phyloP scores from a whole-genome alignment of 805 yeast species.

The Citeromyces nyonsensis region DNA sequence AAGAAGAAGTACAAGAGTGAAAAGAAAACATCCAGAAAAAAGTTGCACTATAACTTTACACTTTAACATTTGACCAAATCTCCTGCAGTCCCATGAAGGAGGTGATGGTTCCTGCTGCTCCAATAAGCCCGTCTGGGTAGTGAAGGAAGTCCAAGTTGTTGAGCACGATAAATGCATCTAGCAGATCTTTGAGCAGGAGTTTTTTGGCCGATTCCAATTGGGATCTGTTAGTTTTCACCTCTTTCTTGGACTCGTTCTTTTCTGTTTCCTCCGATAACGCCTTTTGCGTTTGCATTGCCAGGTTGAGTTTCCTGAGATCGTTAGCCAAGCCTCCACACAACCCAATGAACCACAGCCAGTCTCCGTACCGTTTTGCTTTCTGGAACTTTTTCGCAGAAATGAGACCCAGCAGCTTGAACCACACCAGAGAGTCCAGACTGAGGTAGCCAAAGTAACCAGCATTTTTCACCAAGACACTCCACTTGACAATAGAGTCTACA shows the following conservation, averaged over 20 bases:
- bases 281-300: constrained; percentile 18
- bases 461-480: constrained; percentile 37
- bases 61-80: constrained; percentile 27
- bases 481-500: constrained; percentile 37
- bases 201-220: constrained; percentile 25
- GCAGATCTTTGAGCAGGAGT: constrained; percentile 60
- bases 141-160: constrained; percentile 45
- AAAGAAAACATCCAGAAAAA: constrained; percentile 9
- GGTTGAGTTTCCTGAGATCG: constrained; percentile 37
- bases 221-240: constrained; percentile 17
- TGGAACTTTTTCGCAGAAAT: constrained; percentile 21
- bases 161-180: constrained; percentile 65
- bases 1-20: constrained; percentile 9
- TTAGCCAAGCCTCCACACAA: constrained; percentile 46
- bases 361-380: constrained; percentile 38
- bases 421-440: constrained; percentile 44
- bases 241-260: constrained; percentile 17
- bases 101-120: constrained; percentile 73
- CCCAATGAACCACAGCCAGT: constrained; percentile 67
- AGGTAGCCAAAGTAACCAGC: constrained; percentile 49
- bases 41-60: background rate
- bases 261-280: constrained; percentile 10
- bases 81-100: constrained; percentile 66
- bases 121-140: constrained; percentile 67
- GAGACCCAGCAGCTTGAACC: constrained; percentile 44